phyloP scores from a whole-genome alignment of 257 asterid genomes.

The Solanum chilense region DNA sequence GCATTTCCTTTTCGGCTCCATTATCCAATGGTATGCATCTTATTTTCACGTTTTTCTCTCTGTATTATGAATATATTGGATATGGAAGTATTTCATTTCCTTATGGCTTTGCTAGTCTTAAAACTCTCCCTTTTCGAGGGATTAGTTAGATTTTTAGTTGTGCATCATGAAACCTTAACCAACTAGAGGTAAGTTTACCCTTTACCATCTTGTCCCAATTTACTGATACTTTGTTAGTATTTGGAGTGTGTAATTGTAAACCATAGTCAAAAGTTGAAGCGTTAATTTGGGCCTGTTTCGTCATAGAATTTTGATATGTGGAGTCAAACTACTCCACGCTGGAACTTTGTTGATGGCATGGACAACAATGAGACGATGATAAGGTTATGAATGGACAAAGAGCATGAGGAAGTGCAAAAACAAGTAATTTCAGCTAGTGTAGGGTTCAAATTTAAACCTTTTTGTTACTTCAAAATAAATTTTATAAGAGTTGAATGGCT shows the following conservation, averaged over 20 bases:
- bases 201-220: background rate
- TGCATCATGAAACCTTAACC: background rate
- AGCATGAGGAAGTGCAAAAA: background rate
- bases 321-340: background rate
- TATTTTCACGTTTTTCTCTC: background rate
- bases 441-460: background rate
- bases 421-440: background rate
- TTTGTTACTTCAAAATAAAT: background rate
- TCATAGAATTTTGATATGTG: background rate
- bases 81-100: background rate
- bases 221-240: background rate
- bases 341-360: background rate
- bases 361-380: background rate
- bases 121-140: background rate
- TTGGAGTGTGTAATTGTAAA: background rate
- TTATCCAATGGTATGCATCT: slow-evolving; percentile 66
- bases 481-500: background rate
- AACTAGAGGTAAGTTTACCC: background rate
- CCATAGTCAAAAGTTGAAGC: background rate
- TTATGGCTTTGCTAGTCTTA: background rate
- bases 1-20: slow-evolving; percentile 86
- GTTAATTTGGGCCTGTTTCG: background rate
- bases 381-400: background rate
- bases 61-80: background rate
- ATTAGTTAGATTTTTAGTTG: background rate